Base-by-base conservation (phyloP, 352 stramenopile species). In the Phytophthora cryptogea region DNA sequence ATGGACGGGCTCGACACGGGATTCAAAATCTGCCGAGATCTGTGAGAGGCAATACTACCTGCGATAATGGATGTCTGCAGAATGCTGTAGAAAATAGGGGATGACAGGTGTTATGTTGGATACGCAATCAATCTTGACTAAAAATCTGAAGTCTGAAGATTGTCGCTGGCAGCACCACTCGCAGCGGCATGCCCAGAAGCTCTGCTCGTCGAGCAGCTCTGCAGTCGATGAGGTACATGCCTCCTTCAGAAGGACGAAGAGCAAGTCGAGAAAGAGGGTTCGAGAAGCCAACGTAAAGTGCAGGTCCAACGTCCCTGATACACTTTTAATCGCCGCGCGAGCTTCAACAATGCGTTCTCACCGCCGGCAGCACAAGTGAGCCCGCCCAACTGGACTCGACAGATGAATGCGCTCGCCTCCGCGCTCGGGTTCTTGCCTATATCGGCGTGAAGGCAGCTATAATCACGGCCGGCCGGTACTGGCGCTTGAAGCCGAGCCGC, bases 281-380 rank as follows among this genome's bases (percentile, higher is more conserved):
- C 20, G 20, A 23, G 20, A 1, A 23, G 20, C 20, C 20, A 23
- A 23, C 20, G 20, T 23, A 37, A 37, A 37, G 32, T 37, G 32
- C 10, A n/a, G 32, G 32, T 37, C 32, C 8, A 35, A 35, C 8
- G 9, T 8, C 9, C 33, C 33, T 16, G 33, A 14, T 39, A 39
- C 32, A 20, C 13, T 13, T 5, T 54, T 54, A 42, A 54, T 43
- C 47, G 3, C 33, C 10, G 43, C 10, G 43, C 33, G 8, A 40
- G 33, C 33, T 40, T 40, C 35, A 40, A 40, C 35, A 17, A 37
- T 37, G 32, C 32, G 32, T 37, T 37, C 10, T 37, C 32, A 37
- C 32, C 31, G 11, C 20, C 20, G 20, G 20, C 20, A 23, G 2
- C 1, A 23, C 20, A 35, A 35, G 7, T 35, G 31, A 23, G 20